Percentiles rank a stretch among this genome's conserved stretches.
Conservation (phyloP, 2,329 filamentous ascomycete species). For the Cladosporium sp. region DNA sequence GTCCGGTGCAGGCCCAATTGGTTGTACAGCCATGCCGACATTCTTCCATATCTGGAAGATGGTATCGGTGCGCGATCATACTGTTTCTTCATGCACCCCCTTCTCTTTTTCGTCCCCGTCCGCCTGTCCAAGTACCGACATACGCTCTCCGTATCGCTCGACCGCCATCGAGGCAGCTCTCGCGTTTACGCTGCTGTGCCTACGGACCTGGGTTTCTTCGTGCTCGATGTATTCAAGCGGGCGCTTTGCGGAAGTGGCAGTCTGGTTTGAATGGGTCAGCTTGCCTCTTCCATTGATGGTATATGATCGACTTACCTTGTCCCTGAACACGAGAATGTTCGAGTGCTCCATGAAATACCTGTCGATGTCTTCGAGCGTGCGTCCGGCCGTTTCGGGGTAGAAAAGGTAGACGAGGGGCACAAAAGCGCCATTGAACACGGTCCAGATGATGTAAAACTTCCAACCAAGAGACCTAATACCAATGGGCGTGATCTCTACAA, state of each 20-base stretch:
- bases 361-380: conserved; percentile 28
- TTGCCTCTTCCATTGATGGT: not conserved
- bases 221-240: conserved; percentile 45
- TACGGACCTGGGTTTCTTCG: conserved; percentile 35
- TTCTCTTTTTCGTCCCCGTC: conserved; percentile 3
- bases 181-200: conserved; percentile 32
- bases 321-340: conserved; percentile 40
- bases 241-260: conserved; percentile 39
- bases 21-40: too few relatives aligned
- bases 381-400: conserved; percentile 29
- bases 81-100: not conserved
- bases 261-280: not conserved
- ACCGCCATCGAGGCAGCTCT: conserved; percentile 20
- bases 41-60: too few relatives aligned
- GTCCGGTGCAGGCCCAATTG: too few relatives aligned
- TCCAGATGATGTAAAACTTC: conserved; percentile 41
- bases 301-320: conserved; percentile 33
- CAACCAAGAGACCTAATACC: conserved; percentile 26
- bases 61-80: not conserved
- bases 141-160: conserved; percentile 10
- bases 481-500: conserved; percentile 29
- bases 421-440: conserved; percentile 45
- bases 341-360: conserved; percentile 18
- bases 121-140: conserved; percentile 2
- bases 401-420: conserved; percentile 42